Percentiles rank a stretch among this genome's conserved stretches.
phyloP scores from a whole-genome alignment of 148 eudicot genomes.

The Drosera capensis region DNA sequence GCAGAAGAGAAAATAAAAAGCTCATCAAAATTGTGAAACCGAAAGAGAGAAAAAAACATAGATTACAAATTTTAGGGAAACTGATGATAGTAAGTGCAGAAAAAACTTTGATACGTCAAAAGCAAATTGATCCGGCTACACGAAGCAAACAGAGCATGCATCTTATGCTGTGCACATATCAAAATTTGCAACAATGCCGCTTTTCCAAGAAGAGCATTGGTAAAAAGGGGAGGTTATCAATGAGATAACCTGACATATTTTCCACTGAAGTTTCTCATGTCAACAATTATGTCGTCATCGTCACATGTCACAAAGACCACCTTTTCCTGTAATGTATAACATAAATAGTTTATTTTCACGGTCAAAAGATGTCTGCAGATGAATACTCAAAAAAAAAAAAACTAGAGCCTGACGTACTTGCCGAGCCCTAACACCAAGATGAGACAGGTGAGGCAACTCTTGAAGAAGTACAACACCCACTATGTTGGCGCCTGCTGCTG shows the following conservation, averaged over 20 bases:
- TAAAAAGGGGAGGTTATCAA: not conserved
- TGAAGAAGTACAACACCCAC: slow-evolving; percentile 78
- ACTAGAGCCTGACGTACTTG: slow-evolving; percentile 39
- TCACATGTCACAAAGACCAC: slow-evolving; percentile 96
- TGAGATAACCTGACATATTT: slow-evolving; percentile 57
- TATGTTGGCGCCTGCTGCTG: slow-evolving; percentile 79
- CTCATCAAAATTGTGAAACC: no score
- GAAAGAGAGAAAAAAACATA: not conserved
- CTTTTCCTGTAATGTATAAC: slow-evolving; percentile 55
- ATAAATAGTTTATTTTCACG: slow-evolving; percentile 4
- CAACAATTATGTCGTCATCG: slow-evolving; percentile 55
- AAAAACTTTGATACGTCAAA: no score
- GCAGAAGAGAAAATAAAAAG: no score
- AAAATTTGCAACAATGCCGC: no score
- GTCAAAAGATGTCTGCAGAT: not conserved
- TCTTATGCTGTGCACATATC: no score
- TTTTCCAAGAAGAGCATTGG: no score
- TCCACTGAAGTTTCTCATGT: slow-evolving; percentile 38
- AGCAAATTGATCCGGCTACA: no score
- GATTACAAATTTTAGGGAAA: no score
- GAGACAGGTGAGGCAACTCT: slow-evolving; percentile 96
- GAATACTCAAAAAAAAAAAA: not conserved
- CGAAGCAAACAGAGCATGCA: no score
- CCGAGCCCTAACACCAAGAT: slow-evolving; percentile 97
- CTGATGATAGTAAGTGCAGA: no score